Percentiles rank a stretch among this genome's conserved stretches.
Conservation (phyloP, 805 yeast genomes). For the Brettanomyces bruxellensis region DNA sequence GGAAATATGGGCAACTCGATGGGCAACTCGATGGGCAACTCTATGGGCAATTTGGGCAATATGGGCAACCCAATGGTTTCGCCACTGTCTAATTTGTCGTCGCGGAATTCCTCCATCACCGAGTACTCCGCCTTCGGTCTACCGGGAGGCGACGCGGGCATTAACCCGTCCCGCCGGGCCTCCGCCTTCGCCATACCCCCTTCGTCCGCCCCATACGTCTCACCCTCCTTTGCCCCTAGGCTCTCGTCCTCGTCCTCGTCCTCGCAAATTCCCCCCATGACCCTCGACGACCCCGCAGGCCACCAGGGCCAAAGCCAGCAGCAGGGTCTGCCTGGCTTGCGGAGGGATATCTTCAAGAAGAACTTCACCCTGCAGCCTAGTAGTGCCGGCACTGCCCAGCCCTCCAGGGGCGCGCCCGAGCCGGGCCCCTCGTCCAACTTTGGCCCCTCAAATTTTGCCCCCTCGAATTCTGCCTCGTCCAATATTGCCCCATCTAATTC, state of each 20-base stretch:
- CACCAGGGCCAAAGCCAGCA: slow-evolving; percentile 1
- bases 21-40: too few relatives aligned
- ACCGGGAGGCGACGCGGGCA: slow-evolving; percentile 12
- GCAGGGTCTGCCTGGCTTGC: not conserved
- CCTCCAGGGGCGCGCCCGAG: too few relatives aligned
- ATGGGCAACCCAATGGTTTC: slow-evolving; percentile 6
- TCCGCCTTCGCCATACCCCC: slow-evolving; percentile 11
- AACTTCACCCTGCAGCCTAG: slow-evolving; percentile 14
- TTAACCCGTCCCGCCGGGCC: slow-evolving; percentile 19
- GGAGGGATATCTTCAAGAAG: slow-evolving; percentile 19
- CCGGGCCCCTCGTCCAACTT: too few relatives aligned
- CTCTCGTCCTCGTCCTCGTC: slow-evolving; percentile 14
- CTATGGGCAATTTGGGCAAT: too few relatives aligned
- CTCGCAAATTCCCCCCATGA: not conserved
- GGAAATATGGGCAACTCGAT: too few relatives aligned
- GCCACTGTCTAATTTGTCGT: slow-evolving; percentile 23
- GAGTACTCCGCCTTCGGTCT: slow-evolving; percentile 23
- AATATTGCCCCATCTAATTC: too few relatives aligned
- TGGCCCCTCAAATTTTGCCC: too few relatives aligned
- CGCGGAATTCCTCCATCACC: slow-evolving; percentile 24
- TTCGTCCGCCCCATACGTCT: slow-evolving; percentile 6
- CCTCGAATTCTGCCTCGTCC: too few relatives aligned
- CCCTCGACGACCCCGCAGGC: not conserved
- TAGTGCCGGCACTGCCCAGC: too few relatives aligned
- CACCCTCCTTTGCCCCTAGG: slow-evolving; percentile 17